Conservation (phyloP, 1,284 basidiomycete species). For the Microbotryum intermedium region DNA sequence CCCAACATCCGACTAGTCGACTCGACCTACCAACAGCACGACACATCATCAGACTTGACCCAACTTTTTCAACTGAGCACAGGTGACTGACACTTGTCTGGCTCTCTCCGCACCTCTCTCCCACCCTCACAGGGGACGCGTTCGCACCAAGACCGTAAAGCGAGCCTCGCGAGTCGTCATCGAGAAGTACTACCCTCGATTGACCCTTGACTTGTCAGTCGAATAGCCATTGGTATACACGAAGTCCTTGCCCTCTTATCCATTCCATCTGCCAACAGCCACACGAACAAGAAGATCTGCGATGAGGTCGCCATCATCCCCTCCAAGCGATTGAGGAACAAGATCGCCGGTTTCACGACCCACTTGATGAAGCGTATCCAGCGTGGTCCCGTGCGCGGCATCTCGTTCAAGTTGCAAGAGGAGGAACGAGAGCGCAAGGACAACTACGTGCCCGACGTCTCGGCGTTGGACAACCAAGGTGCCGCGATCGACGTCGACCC, state of each 20-base stretch:
- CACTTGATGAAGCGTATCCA: constrained; percentile 99
- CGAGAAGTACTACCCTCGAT: constrained; percentile 80
- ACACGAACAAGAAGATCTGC: constrained; percentile 98
- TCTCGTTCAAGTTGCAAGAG: constrained; percentile 99
- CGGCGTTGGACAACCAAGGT: constrained; percentile 71
- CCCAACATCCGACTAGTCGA: no score
- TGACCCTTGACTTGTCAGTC: constrained; percentile 39
- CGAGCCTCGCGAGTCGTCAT: constrained; percentile 98
- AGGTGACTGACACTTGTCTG: no score
- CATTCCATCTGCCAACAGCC: constrained; percentile 22
- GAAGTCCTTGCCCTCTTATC: not conserved
- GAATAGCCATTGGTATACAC: not conserved
- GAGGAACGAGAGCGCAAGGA: constrained; percentile 99
- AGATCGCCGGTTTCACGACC: constrained; percentile 99
- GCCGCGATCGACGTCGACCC: constrained; percentile 75
- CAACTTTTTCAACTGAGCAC: no score
- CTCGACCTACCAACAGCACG: no score
- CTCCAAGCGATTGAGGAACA: constrained; percentile 98
- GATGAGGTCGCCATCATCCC: constrained; percentile 93
- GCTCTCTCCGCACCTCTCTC: no score
- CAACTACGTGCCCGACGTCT: constrained; percentile 90
- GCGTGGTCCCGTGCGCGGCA: constrained; percentile 97
- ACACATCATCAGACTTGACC: no score
- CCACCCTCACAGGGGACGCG: constrained; percentile 69
- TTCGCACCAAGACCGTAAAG: constrained; percentile 99